phyloP scores from a whole-genome alignment of 2,329 filamentous ascomycete genomes.

The Cladophialophora immunda region DNA sequence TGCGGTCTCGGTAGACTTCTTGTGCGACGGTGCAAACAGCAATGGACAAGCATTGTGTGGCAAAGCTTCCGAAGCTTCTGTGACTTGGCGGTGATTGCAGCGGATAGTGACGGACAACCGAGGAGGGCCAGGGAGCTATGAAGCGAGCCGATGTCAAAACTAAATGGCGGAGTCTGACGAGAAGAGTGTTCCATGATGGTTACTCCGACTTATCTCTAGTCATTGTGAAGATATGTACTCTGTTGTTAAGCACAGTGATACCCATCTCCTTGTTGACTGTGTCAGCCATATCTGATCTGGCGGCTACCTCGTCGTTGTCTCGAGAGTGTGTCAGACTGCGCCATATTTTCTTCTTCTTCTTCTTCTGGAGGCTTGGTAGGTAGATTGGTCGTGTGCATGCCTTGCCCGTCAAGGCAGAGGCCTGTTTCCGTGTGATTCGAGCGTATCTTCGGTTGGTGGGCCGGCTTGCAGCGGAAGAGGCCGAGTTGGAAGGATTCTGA shows the following conservation, averaged over 20 bases:
- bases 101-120: neutral
- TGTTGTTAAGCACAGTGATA: no score
- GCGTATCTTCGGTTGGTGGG: neutral
- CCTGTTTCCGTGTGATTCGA: neutral
- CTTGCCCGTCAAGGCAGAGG: neutral
- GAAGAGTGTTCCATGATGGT: no score
- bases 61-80: conserved; percentile 21
- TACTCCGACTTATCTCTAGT: no score
- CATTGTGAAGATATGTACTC: no score
- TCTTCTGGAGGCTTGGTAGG: no score
- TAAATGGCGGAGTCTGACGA: no score
- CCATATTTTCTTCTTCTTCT: no score
- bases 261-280: no score
- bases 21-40: neutral
- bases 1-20: neutral
- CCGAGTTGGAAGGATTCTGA: neutral
- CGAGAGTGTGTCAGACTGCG: no score
- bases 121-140: neutral
- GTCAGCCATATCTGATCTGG: no score
- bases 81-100: conserved; percentile 7
- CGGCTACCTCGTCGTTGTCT: no score
- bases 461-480: conserved; percentile 4
- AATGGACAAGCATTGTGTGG: conserved; percentile 19
- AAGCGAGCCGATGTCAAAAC: no score
- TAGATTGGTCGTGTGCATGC: neutral